These are phyloP conservation scores for Ascochyta viciae-villosae DNA, from an alignment of 2,329 filamentous ascomycete species.

Conservation along the genomic window DNA sequence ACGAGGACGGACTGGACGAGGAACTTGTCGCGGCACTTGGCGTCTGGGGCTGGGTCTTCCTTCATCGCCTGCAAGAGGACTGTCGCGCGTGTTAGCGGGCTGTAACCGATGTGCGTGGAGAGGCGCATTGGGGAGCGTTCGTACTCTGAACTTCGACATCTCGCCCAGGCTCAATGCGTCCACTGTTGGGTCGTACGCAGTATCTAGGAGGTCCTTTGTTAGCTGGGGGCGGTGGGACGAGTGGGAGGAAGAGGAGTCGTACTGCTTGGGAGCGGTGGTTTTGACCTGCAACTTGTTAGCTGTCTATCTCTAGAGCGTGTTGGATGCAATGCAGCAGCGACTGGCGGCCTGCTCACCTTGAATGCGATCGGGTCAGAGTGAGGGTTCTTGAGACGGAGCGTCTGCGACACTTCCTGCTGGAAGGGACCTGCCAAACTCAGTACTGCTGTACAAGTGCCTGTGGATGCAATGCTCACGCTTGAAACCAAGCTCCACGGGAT, in stretches of 20 bases:
- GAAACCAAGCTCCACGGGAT: constrained; percentile 91
- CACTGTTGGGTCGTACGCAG: constrained; percentile 96
- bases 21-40: constrained; percentile 97
- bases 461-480: constrained; percentile 69
- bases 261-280: constrained; percentile 99
- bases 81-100: constrained; percentile 51
- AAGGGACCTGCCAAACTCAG: constrained; percentile 62
- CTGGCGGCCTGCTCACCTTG: constrained; percentile 58
- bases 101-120: constrained; percentile 20
- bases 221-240: constrained; percentile 24
- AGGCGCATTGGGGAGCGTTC: constrained; percentile 32
- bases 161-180: constrained; percentile 88
- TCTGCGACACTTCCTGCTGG: constrained; percentile 68
- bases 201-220: constrained; percentile 68
- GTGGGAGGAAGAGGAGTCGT: constrained; percentile 53
- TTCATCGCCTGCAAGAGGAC: constrained; percentile 99
- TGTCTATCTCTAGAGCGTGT: neutral
- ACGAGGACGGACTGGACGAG: constrained; percentile 91
- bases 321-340: neutral
- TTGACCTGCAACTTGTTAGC: constrained; percentile 74
- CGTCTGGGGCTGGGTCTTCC: constrained; percentile 83
- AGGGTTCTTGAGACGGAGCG: constrained; percentile 65
- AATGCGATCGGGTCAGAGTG: constrained; percentile 67
- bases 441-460: constrained; percentile 3
- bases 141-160: constrained; percentile 92